These are phyloP conservation scores for Elongisporangium senticosum DNA, from an alignment of 352 stramenopile species.

Conservation along the genomic window DNA sequence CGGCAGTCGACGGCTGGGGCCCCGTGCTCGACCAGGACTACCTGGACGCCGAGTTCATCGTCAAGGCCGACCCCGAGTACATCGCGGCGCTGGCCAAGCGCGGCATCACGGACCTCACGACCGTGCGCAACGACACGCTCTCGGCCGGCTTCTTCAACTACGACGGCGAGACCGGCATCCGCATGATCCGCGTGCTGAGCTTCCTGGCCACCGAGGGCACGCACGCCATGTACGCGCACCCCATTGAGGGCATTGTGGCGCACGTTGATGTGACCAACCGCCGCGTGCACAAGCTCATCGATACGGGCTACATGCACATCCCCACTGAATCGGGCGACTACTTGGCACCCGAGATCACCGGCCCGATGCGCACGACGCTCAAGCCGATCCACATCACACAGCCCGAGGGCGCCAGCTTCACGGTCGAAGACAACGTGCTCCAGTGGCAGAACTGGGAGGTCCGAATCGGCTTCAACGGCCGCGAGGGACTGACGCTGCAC, in stretches of 20 bases:
- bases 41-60: conserved; percentile 30
- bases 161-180: conserved; percentile 27
- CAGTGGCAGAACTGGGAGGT: conserved; percentile 81
- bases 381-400: conserved; percentile 72
- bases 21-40: conserved; percentile 46
- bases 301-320: conserved; percentile 42
- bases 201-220: conserved; percentile 30
- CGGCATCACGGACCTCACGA: conserved; percentile 37
- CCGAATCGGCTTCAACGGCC: conserved; percentile 74
- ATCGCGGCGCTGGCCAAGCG: conserved; percentile 31
- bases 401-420: conserved; percentile 68
- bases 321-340: conserved; percentile 40
- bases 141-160: conserved; percentile 39
- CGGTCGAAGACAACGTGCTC: conserved; percentile 58
- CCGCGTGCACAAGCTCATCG: conserved; percentile 28
- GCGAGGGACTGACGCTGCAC: conserved; percentile 74
- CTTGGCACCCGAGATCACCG: conserved; percentile 28
- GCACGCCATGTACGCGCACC: conserved; percentile 46
- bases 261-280: conserved; percentile 41
- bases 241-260: conserved; percentile 37
- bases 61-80: conserved; percentile 36
- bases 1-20: conserved; percentile 36
- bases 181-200: conserved; percentile 46
- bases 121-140: conserved; percentile 33
- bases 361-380: conserved; percentile 35